Percentiles rank a stretch among this genome's conserved stretches.
These are phyloP conservation scores for Acanthochlamys bracteata DNA, from an alignment of 106 monocot genomes.

Conservation along the genomic window DNA sequence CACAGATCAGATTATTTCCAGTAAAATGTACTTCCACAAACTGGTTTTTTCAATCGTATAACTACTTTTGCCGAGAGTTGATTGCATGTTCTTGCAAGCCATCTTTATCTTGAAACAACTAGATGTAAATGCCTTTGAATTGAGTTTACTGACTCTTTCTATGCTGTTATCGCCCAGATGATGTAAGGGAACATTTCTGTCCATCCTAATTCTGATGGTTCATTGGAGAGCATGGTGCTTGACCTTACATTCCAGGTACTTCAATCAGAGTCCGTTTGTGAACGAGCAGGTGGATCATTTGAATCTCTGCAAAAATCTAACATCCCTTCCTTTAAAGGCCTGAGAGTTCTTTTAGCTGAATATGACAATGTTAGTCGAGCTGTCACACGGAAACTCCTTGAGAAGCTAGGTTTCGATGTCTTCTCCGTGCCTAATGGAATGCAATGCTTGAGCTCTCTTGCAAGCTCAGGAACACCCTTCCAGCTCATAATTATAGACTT, in stretches of 20 bases:
- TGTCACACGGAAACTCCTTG: constrained; percentile 27
- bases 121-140: too few relatives aligned
- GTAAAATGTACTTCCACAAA: too few relatives aligned
- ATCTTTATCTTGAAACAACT: too few relatives aligned
- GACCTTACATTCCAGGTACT: constrained; percentile 24
- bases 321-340: constrained; percentile 21
- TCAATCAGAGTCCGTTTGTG: background rate
- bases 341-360: constrained; percentile 26
- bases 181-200: constrained; percentile 45
- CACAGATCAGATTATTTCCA: too few relatives aligned
- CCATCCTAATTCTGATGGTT: constrained; percentile 18
- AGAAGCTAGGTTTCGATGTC: constrained; percentile 36
- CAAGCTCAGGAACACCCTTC: constrained; percentile 8
- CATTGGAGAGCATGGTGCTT: constrained; percentile 23
- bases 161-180: too few relatives aligned
- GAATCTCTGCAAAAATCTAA: background rate
- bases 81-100: too few relatives aligned
- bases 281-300: constrained; percentile 1
- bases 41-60: too few relatives aligned
- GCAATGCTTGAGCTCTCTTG: constrained; percentile 23
- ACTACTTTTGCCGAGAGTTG: too few relatives aligned
- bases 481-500: constrained; percentile 30
- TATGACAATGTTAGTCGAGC: constrained; percentile 22
- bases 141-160: too few relatives aligned
- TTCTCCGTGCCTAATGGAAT: constrained; percentile 14